phyloP scores from a whole-genome alignment of 805 yeast genomes.

The Starmerella floricola region DNA sequence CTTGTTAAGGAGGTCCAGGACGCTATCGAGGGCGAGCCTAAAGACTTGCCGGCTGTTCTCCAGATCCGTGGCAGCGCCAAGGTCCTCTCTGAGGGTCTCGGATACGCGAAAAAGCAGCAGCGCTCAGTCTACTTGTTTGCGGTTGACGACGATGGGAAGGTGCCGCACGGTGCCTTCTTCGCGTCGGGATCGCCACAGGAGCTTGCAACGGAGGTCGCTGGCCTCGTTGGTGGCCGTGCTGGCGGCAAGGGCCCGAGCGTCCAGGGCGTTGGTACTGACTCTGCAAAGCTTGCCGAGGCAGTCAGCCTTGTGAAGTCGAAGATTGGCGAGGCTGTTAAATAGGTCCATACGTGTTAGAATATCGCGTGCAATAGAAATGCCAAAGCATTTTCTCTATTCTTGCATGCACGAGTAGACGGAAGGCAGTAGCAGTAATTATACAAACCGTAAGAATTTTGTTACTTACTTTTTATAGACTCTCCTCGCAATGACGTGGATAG shows the following conservation, averaged over 20 bases:
- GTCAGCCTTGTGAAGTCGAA: conserved; percentile 53
- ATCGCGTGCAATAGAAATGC: too few relatives aligned
- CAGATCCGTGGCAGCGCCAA: conserved; percentile 64
- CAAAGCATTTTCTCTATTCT: too few relatives aligned
- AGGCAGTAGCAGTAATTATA: too few relatives aligned
- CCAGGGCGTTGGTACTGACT: conserved; percentile 92
- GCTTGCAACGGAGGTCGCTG: conserved; percentile 58
- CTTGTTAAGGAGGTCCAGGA: conserved; percentile 75
- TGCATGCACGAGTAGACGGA: too few relatives aligned
- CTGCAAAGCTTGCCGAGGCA: conserved; percentile 58
- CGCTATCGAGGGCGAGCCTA: conserved; percentile 52
- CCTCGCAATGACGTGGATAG: too few relatives aligned
- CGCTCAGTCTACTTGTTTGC: conserved; percentile 31
- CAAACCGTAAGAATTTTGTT: too few relatives aligned
- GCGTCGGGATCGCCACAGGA: conserved; percentile 68
- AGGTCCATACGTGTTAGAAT: too few relatives aligned
- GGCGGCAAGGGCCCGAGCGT: conserved; percentile 97
- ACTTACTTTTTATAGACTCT: too few relatives aligned
- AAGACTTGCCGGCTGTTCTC: conserved; percentile 48
- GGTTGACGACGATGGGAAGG: conserved; percentile 45
- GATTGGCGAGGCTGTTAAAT: conserved; percentile 27
- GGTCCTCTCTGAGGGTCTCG: conserved; percentile 87
- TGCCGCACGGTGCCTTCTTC: conserved; percentile 92
- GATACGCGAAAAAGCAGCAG: conserved; percentile 37
- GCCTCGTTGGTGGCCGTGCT: conserved; percentile 84